Evolutionary conservation across 352 stramenopile species (phyloP).

Genomic region (Elongisporangium anandrum): DNA sequence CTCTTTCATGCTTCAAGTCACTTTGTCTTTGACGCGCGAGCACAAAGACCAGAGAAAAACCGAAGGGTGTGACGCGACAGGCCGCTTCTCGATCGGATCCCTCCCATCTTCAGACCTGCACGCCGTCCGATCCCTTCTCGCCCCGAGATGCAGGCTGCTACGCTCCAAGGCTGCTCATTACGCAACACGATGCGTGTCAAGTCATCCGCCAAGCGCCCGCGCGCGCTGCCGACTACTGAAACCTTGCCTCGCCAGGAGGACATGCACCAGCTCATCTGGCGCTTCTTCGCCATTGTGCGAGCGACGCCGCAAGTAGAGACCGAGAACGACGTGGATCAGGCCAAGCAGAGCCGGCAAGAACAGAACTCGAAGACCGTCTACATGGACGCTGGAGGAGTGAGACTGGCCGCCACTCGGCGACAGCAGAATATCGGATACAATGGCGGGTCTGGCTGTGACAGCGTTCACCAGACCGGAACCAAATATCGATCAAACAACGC

Average conservation of each 20-base stretch:
- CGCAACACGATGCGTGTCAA: neutral
- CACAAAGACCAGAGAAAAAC: neutral
- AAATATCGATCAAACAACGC: conserved; percentile 71
- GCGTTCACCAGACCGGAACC: conserved; percentile 53
- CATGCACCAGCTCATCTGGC: neutral
- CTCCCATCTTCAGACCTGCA: neutral
- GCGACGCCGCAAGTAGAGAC: neutral
- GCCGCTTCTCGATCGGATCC: neutral
- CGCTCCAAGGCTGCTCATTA: neutral
- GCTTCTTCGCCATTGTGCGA: neutral
- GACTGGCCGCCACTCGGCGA: neutral
- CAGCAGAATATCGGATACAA: neutral
- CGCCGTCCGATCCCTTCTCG: neutral
- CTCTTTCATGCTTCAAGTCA: neutral
- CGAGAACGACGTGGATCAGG: neutral
- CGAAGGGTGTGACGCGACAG: neutral
- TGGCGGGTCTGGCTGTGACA: conserved; percentile 11
- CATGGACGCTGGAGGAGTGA: neutral
- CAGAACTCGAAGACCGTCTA: neutral
- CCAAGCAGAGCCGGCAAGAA: neutral
- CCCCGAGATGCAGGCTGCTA: neutral
- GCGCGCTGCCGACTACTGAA: neutral
- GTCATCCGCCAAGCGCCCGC: neutral
- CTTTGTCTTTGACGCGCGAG: neutral
- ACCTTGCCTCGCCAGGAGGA: neutral